A percentile compares a stretch with the other conserved stretches of the same genome.
Conservation (phyloP, 2,329 filamentous ascomycete species). For the Teratosphaeria gauchensis region DNA sequence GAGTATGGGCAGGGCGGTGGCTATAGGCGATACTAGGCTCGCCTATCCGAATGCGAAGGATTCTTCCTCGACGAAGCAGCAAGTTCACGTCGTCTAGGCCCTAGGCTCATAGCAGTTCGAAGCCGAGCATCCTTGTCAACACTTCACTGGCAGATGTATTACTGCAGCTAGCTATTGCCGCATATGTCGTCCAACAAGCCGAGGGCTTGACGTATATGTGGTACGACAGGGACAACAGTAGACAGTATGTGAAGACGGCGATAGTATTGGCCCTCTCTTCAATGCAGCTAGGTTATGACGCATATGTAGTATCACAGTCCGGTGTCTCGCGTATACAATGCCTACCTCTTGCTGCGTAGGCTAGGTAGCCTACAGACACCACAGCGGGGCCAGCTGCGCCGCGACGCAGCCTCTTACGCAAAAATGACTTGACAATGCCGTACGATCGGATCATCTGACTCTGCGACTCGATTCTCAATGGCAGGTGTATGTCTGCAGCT, state of each 20-base stretch:
- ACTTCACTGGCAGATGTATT: not conserved
- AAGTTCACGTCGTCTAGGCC: not conserved
- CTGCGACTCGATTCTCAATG: not conserved
- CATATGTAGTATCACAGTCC: not conserved
- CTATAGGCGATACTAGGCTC: slow-evolving; percentile 7
- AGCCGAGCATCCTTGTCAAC: not conserved
- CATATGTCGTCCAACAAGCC: not conserved
- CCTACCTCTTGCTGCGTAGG: not conserved
- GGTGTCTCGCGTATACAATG: not conserved
- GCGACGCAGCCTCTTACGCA: not conserved
- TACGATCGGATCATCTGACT: no score
- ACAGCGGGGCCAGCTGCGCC: not conserved
- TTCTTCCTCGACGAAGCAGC: no score
- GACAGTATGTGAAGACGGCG: not conserved
- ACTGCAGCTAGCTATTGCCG: not conserved
- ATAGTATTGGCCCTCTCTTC: not conserved
- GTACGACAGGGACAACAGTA: not conserved
- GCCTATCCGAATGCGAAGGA: not conserved
- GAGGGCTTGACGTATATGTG: no score
- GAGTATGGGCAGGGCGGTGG: slow-evolving; percentile 6
- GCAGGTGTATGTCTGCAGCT: not conserved
- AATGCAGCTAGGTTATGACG: not conserved
- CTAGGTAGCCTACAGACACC: no score
- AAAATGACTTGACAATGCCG: no score
- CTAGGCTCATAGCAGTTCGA: not conserved